These are phyloP conservation scores for Diaporthe helianthi DNA, from an alignment of 2,329 filamentous ascomycete species.

Conservation along the genomic window DNA sequence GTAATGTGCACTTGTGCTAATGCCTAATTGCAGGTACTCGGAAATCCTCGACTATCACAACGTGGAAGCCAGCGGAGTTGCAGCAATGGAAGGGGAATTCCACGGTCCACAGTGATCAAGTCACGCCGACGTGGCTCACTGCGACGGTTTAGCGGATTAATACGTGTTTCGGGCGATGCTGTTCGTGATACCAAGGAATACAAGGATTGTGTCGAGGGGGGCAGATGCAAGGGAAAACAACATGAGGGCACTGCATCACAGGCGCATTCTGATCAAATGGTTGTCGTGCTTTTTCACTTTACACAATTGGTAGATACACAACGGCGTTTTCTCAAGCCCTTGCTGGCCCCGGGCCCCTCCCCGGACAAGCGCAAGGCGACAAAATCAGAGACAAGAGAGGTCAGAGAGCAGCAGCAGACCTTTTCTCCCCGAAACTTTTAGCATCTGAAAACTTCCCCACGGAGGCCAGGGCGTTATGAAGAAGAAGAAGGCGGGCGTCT, in stretches of 20 bases:
- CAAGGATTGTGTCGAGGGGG: constrained; percentile 22
- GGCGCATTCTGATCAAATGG: constrained; percentile 26
- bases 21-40: constrained; percentile 75
- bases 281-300: constrained; percentile 12
- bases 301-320: constrained; percentile 10
- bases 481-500: constrained; percentile 22
- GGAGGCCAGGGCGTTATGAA: constrained; percentile 34
- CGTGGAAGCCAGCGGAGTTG: constrained; percentile 64
- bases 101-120: constrained; percentile 46
- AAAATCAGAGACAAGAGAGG: constrained; percentile 19
- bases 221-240: constrained; percentile 27
- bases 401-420: constrained; percentile 11
- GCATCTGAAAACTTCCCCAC: constrained; percentile 25
- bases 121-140: neutral
- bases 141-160: constrained; percentile 19
- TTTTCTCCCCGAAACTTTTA: constrained; percentile 19
- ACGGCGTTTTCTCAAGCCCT: constrained; percentile 7
- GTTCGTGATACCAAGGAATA: constrained; percentile 34
- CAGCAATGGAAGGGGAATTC: constrained; percentile 48
- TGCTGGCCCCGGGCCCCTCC: neutral
- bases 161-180: constrained; percentile 30
- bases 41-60: constrained; percentile 99
- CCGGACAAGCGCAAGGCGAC: constrained; percentile 5
- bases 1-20: constrained; percentile 3
- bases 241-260: constrained; percentile 29